A percentile compares a stretch with the other conserved stretches of the same genome.
These are phyloP conservation scores for Boechera divaricarpa DNA, from an alignment of 345 rosid species.

Conservation along the genomic window DNA sequence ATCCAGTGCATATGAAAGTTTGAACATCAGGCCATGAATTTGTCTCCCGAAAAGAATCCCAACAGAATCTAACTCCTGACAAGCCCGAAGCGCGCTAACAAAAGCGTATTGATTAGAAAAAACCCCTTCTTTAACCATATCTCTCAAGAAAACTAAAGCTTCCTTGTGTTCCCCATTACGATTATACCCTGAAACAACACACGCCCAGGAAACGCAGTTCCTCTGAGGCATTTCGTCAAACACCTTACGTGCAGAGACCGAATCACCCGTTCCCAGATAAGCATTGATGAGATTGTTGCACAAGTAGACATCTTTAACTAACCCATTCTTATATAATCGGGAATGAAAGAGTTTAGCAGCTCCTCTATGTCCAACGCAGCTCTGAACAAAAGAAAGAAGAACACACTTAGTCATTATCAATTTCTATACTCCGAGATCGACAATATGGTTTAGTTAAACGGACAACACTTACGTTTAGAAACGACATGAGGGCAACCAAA, in stretches of 20 bases:
- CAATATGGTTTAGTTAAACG: not conserved
- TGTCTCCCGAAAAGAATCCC: conserved; percentile 71
- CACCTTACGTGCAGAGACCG: conserved; percentile 59
- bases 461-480: conserved; percentile 12
- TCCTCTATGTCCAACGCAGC: conserved; percentile 43
- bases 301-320: conserved; percentile 58
- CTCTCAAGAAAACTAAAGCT: conserved; percentile 58
- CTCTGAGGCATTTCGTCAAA: conserved; percentile 78
- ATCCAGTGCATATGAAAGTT: conserved; percentile 60
- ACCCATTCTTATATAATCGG: conserved; percentile 56
- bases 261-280: conserved; percentile 53
- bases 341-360: conserved; percentile 61
- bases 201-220: conserved; percentile 80
- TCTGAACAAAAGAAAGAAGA: conserved; percentile 24
- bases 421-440: not conserved
- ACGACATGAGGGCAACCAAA: conserved; percentile 23
- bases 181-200: conserved; percentile 74
- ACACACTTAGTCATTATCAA: not conserved
- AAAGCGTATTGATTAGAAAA: conserved; percentile 66
- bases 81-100: conserved; percentile 75
- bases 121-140: conserved; percentile 60
- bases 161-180: conserved; percentile 58
- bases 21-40: conserved; percentile 69
- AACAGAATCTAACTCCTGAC: conserved; percentile 55
- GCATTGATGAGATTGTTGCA: conserved; percentile 72